phyloP scores from a whole-genome alignment of 768 basidiomycete genomes.

The Macrolepiota albuminosa region DNA sequence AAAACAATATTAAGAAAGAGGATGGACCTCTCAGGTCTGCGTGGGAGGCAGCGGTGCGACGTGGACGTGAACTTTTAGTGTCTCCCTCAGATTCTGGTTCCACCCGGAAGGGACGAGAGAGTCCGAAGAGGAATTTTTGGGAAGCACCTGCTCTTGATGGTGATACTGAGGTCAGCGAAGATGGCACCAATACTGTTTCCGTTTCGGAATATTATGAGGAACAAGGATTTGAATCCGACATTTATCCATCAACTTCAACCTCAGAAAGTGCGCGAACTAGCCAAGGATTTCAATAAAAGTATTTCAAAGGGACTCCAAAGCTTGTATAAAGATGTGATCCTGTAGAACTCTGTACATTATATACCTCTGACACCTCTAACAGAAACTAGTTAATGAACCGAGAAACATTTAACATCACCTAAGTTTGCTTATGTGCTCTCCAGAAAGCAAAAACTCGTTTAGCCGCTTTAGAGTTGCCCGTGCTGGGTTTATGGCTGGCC shows the following conservation, averaged over 20 bases:
- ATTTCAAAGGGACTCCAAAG: not conserved
- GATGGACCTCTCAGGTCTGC: conserved; percentile 54
- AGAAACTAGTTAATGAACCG: not conserved
- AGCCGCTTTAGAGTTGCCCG: conserved; percentile 75
- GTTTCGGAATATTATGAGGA: not conserved
- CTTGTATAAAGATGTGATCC: not conserved
- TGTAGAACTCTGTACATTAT: not conserved
- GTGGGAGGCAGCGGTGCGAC: conserved; percentile 42
- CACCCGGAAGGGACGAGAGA: not conserved
- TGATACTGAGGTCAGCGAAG: not conserved
- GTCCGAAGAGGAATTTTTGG: conserved; percentile 2
- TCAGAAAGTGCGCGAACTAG: not conserved
- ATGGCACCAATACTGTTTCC: not conserved
- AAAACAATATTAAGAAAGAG: conserved; percentile 53
- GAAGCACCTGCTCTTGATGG: not conserved
- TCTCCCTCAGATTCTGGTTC: not conserved
- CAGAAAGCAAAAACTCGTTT: conserved; percentile 62
- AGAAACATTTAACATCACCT: not conserved
- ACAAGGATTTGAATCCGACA: not conserved
- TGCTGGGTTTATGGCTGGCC: conserved; percentile 78
- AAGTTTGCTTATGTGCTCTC: not conserved
- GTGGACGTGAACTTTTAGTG: conserved; percentile 9
- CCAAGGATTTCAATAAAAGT: not conserved
- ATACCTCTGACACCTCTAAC: not conserved
- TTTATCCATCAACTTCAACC: not conserved